These are phyloP conservation scores for Tephrocybe sp. DNA, from an alignment of 768 basidiomycete species.

Conservation along the genomic window DNA sequence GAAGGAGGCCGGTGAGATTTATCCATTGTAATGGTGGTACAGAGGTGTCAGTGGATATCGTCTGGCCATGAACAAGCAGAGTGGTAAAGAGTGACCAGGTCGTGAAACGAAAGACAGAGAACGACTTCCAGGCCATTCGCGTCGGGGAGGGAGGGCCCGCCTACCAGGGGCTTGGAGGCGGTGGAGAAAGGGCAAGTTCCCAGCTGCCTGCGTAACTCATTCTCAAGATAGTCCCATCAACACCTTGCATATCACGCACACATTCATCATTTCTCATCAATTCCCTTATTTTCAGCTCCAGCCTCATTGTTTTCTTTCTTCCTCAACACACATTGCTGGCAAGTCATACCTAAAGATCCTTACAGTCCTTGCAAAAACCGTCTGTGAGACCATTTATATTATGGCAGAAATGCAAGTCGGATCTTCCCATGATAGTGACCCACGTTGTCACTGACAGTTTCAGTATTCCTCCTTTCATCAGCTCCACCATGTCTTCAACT, in stretches of 20 bases:
- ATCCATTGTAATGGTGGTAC: conserved; percentile 76
- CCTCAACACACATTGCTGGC: not conserved
- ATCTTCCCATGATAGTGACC: not conserved
- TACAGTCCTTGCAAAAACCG: not conserved
- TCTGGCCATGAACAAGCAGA: conserved; percentile 36
- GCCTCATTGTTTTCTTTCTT: too few relatives aligned
- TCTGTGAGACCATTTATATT: too few relatives aligned
- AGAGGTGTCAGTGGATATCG: conserved; percentile 51
- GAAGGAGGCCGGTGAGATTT: conserved; percentile 59
- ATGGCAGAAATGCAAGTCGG: too few relatives aligned
- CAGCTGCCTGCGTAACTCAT: conserved; percentile 7
- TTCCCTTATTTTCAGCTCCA: not conserved
- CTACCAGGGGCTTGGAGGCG: conserved; percentile 15
- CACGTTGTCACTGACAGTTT: conserved; percentile 2
- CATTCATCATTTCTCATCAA: too few relatives aligned
- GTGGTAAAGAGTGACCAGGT: conserved; percentile 22
- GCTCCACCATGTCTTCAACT: conserved; percentile 11
- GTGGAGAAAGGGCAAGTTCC: conserved; percentile 7
- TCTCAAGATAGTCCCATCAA: conserved; percentile 12
- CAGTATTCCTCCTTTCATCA: not conserved
- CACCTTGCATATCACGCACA: conserved; percentile 5
- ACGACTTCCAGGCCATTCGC: conserved; percentile 31
- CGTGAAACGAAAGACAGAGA: conserved; percentile 23
- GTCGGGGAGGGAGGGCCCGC: conserved; percentile 17
- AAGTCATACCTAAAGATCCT: too few relatives aligned